Percentiles rank a stretch among this genome's conserved stretches.
These are phyloP conservation scores for Mycena metata DNA, from an alignment of 768 basidiomycete genomes.

Conservation along the genomic window DNA sequence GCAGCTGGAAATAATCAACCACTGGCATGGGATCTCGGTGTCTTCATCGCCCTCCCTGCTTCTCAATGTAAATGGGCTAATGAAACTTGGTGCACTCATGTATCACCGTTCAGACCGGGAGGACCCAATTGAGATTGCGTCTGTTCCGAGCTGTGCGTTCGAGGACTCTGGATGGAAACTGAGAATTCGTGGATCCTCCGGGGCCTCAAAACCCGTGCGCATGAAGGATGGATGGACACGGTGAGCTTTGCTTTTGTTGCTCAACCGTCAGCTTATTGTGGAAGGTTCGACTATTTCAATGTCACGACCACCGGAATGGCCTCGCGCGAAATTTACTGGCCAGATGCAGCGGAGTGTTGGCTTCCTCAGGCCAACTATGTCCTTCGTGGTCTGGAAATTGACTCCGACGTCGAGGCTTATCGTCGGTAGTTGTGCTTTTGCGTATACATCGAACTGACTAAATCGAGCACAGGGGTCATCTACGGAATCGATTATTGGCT, in stretches of 20 bases:
- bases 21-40: neutral
- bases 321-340: constrained; percentile 11
- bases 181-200: neutral
- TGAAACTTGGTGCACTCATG: constrained; percentile 4
- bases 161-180: constrained; percentile 7
- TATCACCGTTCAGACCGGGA: neutral
- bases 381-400: constrained; percentile 1
- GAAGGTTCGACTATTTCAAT: constrained; percentile 9
- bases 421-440: neutral
- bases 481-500: constrained; percentile 8
- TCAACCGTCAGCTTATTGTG: neutral
- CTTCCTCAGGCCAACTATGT: constrained; percentile 20
- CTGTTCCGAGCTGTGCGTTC: neutral
- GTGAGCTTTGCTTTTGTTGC: neutral
- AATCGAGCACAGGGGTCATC: neutral
- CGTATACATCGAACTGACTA: neutral
- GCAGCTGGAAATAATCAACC: constrained; percentile 14
- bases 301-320: constrained; percentile 1
- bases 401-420: constrained; percentile 5
- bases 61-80: neutral
- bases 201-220: neutral
- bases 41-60: constrained; percentile 1
- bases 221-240: constrained; percentile 19
- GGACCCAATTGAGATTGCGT: constrained; percentile 11
- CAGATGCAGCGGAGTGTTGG: neutral